Conservation (phyloP, 2,329 filamentous ascomycete species). For the Chalara sp. region DNA sequence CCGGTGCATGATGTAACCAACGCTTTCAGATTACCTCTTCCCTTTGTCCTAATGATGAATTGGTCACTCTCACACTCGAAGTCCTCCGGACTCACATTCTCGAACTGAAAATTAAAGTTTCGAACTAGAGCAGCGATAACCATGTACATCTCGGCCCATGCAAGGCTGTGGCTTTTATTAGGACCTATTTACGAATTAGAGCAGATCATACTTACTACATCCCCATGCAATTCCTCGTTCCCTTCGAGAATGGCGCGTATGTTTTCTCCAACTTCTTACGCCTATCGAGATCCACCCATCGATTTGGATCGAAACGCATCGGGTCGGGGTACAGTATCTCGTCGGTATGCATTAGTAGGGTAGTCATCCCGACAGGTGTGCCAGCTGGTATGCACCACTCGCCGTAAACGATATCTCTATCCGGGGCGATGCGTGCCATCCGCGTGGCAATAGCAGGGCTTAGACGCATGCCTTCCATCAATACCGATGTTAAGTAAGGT, state of each 20-base stretch:
- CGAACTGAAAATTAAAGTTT: slow-evolving; percentile 6
- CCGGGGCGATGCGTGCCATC: slow-evolving; percentile 20
- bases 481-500: slow-evolving; percentile 22
- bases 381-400: slow-evolving; percentile 20
- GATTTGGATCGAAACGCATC: slow-evolving; percentile 32
- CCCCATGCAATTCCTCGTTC: slow-evolving; percentile 34
- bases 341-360: slow-evolving; percentile 32
- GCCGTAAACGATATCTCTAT: slow-evolving; percentile 9
- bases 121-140: slow-evolving; percentile 3
- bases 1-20: not conserved
- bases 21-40: slow-evolving; percentile 1
- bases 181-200: not conserved
- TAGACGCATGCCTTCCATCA: slow-evolving; percentile 26
- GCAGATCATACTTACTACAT: slow-evolving; percentile 6
- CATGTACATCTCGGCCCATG: slow-evolving; percentile 9
- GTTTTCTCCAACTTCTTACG: slow-evolving; percentile 29
- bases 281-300: slow-evolving; percentile 30
- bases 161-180: slow-evolving; percentile 5
- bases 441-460: slow-evolving; percentile 25
- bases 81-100: slow-evolving; percentile 1
- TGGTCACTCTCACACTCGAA: slow-evolving; percentile 9
- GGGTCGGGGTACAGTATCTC: slow-evolving; percentile 31
- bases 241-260: slow-evolving; percentile 35
- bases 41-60: slow-evolving; percentile 8
- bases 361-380: slow-evolving; percentile 33